These are phyloP conservation scores for Syzygium aromaticum DNA, from an alignment of 345 rosid species.

Conservation along the genomic window DNA sequence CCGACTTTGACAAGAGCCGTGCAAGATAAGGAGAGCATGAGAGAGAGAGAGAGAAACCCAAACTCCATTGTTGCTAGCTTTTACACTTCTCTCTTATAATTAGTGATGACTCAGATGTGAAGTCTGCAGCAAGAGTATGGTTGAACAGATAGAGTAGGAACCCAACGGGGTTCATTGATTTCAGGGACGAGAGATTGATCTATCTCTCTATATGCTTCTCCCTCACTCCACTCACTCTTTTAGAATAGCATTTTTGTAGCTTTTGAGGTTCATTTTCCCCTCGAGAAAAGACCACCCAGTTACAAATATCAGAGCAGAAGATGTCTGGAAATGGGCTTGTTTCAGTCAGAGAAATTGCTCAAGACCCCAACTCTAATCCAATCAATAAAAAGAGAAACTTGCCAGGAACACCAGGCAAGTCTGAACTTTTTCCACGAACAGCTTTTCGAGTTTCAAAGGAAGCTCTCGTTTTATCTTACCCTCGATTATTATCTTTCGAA, in stretches of 20 bases:
- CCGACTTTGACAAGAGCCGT: slow-evolving; percentile 44
- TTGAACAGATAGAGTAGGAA: not conserved
- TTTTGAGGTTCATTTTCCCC: not conserved
- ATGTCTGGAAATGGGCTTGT: slow-evolving; percentile 28
- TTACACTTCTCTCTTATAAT: not conserved
- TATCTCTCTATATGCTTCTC: not conserved
- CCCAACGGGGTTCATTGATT: not conserved
- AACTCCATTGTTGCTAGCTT: not conserved
- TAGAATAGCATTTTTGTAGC: not conserved
- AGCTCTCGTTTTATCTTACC: not conserved
- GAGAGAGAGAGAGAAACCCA: not conserved
- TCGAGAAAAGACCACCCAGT: not conserved
- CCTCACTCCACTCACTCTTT: not conserved
- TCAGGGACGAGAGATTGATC: not conserved
- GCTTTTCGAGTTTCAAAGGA: not conserved
- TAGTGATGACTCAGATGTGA: not conserved
- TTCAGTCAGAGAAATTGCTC: slow-evolving; percentile 25
- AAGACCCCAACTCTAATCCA: slow-evolving; percentile 49
- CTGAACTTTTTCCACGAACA: not conserved
- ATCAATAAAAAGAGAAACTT: slow-evolving; percentile 53
- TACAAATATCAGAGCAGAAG: not conserved
- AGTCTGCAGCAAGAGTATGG: not conserved
- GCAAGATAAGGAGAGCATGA: slow-evolving; percentile 20
- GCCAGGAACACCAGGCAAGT: slow-evolving; percentile 76
- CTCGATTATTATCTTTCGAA: not conserved